Base-by-base conservation (phyloP, 768 basidiomycete species). In the Phaffia australis region DNA sequence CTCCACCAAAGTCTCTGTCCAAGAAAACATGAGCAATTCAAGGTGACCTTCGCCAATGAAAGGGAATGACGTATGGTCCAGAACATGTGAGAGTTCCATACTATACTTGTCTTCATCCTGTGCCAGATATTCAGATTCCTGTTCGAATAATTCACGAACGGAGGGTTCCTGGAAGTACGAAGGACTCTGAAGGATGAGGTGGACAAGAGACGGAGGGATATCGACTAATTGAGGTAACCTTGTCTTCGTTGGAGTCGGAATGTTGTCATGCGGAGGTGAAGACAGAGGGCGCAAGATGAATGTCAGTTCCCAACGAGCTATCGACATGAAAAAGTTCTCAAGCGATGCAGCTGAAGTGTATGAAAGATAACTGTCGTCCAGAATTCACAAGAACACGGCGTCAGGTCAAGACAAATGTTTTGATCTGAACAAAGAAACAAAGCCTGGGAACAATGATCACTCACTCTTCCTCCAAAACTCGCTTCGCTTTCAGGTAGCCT, bases 391-490 rank as follows among this genome's bases (percentile, higher is more conserved):
- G 7, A 15, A 52, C 25, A 19, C 25, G 27, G 54, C 16, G 49
- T 55, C 16, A 18, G 21, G 27, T n/a, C 29, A 16, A 1, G 25
- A 11, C 2, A n/a, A 18, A 8, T 35, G 9, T 21, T 47, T 27
- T 14, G 23, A 25, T 32, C 15, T 21, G 23, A 30, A 52, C 23
- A 6, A 23, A 47, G 16, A 21, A 25, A 21, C 1, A 9, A 52
- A 60, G 16, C 35, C 16, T 15, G 35, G 11, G 35, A 42, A 42
- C 35, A 11, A 4, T 11, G 35, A 42, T 42, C 35, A 84, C 89
- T 77, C 74, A 94, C 92, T 86, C 87, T 42, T 79, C 78, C 66
- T 81, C 81, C 27, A 88, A 87, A 30, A 77, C 78, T 1, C 79
- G 73, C 76, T 91, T 89, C 15, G 81, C 83, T 47, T 80, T 79